Evolutionary conservation across 2,329 filamentous ascomycete genomes (phyloP), one percentile per base, ranked within the genome.

Genomic region (Fusarium proliferatum): DNA sequence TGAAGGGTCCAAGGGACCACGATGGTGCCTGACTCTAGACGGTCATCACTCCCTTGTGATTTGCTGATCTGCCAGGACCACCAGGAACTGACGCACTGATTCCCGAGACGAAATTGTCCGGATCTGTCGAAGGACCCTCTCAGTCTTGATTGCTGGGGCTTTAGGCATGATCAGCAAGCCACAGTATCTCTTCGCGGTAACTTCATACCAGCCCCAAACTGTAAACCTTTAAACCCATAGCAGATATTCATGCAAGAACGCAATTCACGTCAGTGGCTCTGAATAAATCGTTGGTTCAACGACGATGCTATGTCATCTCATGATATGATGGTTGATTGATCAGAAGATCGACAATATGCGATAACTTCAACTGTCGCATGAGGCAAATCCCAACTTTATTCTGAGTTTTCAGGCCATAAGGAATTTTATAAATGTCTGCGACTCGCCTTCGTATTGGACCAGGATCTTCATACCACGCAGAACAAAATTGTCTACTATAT

Each of bases 121-220:
- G 39, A 60, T 60, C 15, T 33, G 58, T 53, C 48, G 19, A 63
- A 26, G 16, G 11, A 28, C 16, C 19, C 23, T 41, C n/a, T 1
- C 2, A 21, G 46, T 8, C 11, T 41, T 41, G 28, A 46, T 11
- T 10, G 21, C 0, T 1, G 0, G 12, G 33, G 11, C n/a, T 45
- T 45, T 16, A 6, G 46, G 46, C 3, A 36, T 36, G 64, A 69
- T 64, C 38, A 28, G 46, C 66, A 69, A 56, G 51, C 65, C 49
- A 51, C 43, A 16, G 26, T 33, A 16, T 10, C 59, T 41, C n/a
- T 36, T 26, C 36, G 19, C 13, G 17, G 41, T 49, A 43, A 28
- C 28, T n/a, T 51, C 67, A 70, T 69, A 26, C 67, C 66, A 70
- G 59, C 19, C 30, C 23, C 9, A 23, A 58, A 64, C 28, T 51